Conservation (phyloP, 1,284 basidiomycete species). For the Testicularia cyperi region DNA sequence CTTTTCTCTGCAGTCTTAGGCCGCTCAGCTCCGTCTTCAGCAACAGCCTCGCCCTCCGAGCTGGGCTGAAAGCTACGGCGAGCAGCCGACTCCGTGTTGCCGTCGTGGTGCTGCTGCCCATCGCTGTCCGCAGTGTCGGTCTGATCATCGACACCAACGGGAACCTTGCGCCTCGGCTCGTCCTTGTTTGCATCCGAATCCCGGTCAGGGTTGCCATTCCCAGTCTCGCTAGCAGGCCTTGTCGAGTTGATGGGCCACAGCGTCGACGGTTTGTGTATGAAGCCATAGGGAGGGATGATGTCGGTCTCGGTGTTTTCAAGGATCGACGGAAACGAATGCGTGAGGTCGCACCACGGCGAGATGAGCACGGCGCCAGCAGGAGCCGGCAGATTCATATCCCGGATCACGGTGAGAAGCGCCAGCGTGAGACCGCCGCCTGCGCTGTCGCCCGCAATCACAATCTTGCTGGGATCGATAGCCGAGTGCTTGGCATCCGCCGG, state of each 20-base stretch:
- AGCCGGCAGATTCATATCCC: constrained; percentile 77
- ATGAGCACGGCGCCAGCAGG: constrained; percentile 67
- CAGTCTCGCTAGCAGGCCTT: constrained; percentile 6
- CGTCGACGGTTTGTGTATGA: constrained; percentile 58
- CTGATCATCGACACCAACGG: constrained; percentile 16
- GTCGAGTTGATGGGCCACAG: constrained; percentile 53
- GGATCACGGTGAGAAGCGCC: constrained; percentile 84
- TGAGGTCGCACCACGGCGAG: constrained; percentile 79
- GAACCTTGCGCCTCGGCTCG: constrained; percentile 13
- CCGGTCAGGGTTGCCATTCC: not conserved
- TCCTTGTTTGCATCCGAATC: constrained; percentile 1
- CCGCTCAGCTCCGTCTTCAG: too few relatives aligned
- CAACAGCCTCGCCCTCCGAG: not conserved
- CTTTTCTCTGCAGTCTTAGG: too few relatives aligned
- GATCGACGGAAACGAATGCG: constrained; percentile 89
- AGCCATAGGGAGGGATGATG: constrained; percentile 66
- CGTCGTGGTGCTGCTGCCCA: too few relatives aligned
- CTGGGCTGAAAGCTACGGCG: constrained; percentile 10
- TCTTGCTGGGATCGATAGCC: constrained; percentile 77
- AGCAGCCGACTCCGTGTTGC: constrained; percentile 10
- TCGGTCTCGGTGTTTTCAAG: constrained; percentile 74
- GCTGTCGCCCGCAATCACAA: constrained; percentile 83
- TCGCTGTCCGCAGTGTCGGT: not conserved
- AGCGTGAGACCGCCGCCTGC: constrained; percentile 87
- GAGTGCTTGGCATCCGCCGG: constrained; percentile 67